A percentile compares a stretch with the other conserved stretches of the same genome.
Evolutionary conservation across 495 filamentous ascomycete species (phyloP).

Genomic region (Hypoxylon fuscum): DNA sequence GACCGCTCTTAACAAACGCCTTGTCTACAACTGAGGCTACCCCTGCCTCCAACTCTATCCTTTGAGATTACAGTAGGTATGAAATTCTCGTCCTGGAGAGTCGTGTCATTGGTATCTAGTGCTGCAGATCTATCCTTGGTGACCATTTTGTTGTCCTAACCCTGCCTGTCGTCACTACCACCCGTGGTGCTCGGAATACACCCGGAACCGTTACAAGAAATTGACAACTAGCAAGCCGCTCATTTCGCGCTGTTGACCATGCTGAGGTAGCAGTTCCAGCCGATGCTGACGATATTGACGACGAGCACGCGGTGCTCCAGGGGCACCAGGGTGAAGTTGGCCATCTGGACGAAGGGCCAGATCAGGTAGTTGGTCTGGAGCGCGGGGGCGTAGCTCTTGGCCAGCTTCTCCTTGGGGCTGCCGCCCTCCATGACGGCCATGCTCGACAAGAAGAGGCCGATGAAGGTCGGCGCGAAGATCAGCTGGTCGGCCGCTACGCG

Average conservation of each 20-base stretch:
- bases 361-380: conserved; percentile 88
- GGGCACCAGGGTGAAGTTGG: conserved; percentile 92
- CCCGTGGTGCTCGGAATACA: background rate
- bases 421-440: conserved; percentile 90
- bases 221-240: background rate
- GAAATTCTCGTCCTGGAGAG: conserved; percentile 8
- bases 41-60: conserved; percentile 2
- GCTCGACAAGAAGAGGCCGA: conserved; percentile 81
- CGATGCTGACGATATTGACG: conserved; percentile 82
- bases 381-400: conserved; percentile 70
- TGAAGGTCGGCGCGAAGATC: conserved; percentile 84
- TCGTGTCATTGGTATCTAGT: conserved; percentile 18
- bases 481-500: conserved; percentile 85
- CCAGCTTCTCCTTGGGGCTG: conserved; percentile 74
- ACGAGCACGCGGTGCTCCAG: conserved; percentile 85
- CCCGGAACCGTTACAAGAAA: background rate
- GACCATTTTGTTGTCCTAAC: background rate
- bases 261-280: conserved; percentile 97
- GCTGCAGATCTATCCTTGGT: conserved; percentile 1
- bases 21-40: conserved; percentile 19
- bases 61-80: conserved; percentile 14
- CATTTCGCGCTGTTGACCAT: conserved; percentile 41
- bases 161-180: background rate
- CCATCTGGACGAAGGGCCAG: conserved; percentile 90
- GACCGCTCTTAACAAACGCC: conserved; percentile 27